phyloP scores from a whole-genome alignment of 306 rosid species.

The cucumber (Cucumis sativus) region DNA sequence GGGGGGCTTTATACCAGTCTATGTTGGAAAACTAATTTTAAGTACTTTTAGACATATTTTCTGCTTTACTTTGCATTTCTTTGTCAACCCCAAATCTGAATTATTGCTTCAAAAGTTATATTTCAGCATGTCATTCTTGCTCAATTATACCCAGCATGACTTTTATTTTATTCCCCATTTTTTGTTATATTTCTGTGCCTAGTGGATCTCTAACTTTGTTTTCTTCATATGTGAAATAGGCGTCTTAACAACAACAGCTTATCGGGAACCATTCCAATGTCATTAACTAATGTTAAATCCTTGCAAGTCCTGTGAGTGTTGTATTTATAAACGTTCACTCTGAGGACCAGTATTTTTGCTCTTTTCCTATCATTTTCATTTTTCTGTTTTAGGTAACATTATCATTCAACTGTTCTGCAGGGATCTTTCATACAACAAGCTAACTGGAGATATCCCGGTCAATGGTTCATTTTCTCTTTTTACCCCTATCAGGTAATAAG shows the following conservation, averaged over 20 bases:
- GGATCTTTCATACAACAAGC: constrained; percentile 67
- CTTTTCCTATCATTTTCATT: background rate
- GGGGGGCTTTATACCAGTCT: background rate
- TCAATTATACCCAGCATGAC: background rate
- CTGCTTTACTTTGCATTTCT: background rate
- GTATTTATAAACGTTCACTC: constrained; percentile 1
- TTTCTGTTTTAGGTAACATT: constrained; percentile 11
- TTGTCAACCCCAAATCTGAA: background rate
- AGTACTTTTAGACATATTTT: background rate
- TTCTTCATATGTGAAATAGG: constrained; percentile 28
- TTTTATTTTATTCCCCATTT: background rate
- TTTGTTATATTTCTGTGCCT: background rate
- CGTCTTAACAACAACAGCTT: constrained; percentile 93
- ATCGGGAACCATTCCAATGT: constrained; percentile 43
- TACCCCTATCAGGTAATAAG: constrained; percentile 75
- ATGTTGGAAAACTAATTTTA: background rate
- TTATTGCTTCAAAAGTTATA: background rate
- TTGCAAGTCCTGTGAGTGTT: constrained; percentile 93
- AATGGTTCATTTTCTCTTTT: constrained; percentile 77
- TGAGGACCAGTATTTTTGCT: background rate
- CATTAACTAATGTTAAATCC: constrained; percentile 37
- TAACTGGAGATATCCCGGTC: constrained; percentile 50
- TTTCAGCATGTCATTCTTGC: background rate
- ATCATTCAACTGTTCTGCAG: constrained; percentile 30
- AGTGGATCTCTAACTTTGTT: background rate